Evolutionary conservation across 331 rosid species (phyloP).

Genomic region (Pyrus hybrid): DNA sequence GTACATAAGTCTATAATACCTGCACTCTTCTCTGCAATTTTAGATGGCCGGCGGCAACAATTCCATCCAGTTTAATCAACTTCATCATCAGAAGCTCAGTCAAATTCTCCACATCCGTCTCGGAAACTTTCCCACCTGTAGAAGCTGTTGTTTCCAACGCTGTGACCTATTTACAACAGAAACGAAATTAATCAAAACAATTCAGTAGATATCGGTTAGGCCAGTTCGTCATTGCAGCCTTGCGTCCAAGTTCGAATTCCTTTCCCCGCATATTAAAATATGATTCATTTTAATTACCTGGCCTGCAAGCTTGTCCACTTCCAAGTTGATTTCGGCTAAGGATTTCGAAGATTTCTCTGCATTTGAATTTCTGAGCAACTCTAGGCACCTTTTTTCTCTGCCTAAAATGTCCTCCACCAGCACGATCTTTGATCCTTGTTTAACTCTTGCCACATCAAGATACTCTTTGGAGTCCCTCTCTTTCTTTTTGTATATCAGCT

Average conservation of each 20-base stretch:
- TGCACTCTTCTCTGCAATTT: conserved; percentile 47
- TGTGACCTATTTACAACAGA: conserved; percentile 37
- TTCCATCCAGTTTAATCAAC: conserved; percentile 57
- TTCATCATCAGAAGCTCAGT: conserved; percentile 61
- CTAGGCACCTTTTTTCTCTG: conserved; percentile 51
- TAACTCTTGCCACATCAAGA: conserved; percentile 61
- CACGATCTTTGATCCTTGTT: conserved; percentile 63
- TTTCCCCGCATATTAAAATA: neutral
- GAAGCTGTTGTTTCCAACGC: conserved; percentile 41
- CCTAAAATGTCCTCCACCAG: conserved; percentile 49
- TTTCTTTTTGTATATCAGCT: conserved; percentile 61
- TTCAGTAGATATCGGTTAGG: neutral
- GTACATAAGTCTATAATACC: conserved; percentile 19
- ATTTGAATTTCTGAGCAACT: conserved; percentile 32
- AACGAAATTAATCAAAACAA: neutral
- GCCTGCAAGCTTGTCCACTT: conserved; percentile 38
- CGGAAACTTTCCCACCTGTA: conserved; percentile 21
- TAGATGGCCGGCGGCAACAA: conserved; percentile 47
- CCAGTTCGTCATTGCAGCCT: neutral
- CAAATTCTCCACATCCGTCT: conserved; percentile 40
- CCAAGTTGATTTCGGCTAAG: conserved; percentile 29
- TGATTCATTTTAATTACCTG: conserved; percentile 36
- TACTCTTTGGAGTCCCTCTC: conserved; percentile 64
- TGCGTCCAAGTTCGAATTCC: neutral
- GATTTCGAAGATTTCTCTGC: conserved; percentile 45